Base-by-base conservation (phyloP, 2,329 filamentous ascomycete genomes). In the Colletotrichum trifolii region DNA sequence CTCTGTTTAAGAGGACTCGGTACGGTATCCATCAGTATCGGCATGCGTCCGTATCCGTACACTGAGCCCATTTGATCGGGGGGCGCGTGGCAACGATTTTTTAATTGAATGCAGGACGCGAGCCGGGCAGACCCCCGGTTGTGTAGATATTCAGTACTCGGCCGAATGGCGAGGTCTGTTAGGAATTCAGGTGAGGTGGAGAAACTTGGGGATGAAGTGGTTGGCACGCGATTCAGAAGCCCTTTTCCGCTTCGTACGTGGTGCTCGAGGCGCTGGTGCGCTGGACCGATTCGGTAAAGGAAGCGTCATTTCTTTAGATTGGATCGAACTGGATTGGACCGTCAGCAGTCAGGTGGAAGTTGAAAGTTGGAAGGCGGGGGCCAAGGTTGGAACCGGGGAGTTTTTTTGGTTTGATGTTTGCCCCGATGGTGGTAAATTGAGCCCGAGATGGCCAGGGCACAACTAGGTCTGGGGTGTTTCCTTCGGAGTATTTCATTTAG, bases 111-210 rank as follows among this genome's bases (percentile, higher is more conserved):
- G 42, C 58, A 65, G 62, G 58, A 56, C 56, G 52, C 43, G 62
- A 55, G 47, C 56, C 62, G 47, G 57, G 58, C 53, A 54, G 39
- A 40, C 50, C 47, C 63, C 62, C 53, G 17, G 52, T 56, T 42
- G 3, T 53, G 63, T 46, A 63, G 52, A 57, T 66, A 63, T 66
- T 63, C 63, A 66, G 63, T 62, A 66, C 63, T 66, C 63, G 63
- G 58, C 63, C 63, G 63, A 66, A 53, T 66, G 63, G 53, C 53
- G 52, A 64, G 56, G 61, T 48, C 42, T 66, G 63, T 66, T 66
- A 66, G 63, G 63, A 66, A 66, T 66, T 66, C 63, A 66, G 63
- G 63, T 66, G 58, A 66, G 53, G 63, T 66, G 63, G 63, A 34
- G 63, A 63, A 53, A 53, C 52, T 57, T 66, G 52, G 58, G 46